Conservation (phyloP, 345 rosid species). For the Salix koriyanagi region DNA sequence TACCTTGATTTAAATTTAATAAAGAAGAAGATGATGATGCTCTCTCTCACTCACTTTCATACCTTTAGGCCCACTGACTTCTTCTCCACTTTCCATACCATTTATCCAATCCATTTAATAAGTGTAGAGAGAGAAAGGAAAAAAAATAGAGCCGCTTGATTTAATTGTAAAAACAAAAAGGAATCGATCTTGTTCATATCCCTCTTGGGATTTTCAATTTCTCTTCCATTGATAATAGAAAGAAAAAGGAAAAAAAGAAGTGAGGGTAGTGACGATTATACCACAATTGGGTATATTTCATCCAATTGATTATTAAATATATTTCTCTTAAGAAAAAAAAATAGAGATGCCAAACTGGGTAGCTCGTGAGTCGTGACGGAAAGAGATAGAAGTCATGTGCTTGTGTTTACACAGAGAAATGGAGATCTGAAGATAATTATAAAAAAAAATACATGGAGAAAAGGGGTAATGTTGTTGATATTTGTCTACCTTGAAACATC, state of each 20-base stretch:
- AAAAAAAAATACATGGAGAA: not conserved
- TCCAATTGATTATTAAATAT: conserved; percentile 16
- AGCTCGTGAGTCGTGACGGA: conserved; percentile 43
- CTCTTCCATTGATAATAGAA: conserved; percentile 29
- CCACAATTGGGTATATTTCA: conserved; percentile 43
- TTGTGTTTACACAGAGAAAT: conserved; percentile 19
- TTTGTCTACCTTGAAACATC: conserved; percentile 67
- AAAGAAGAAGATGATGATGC: conserved; percentile 1
- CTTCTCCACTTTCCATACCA: not conserved
- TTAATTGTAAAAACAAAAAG: not conserved
- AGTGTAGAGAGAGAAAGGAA: not conserved
- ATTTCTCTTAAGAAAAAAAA: not conserved
- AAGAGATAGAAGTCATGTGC: conserved; percentile 46
- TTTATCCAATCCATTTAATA: conserved; percentile 2
- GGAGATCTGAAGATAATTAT: conserved; percentile 3
- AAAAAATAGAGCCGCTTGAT: not conserved
- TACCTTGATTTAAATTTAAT: not conserved
- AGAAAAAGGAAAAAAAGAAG: not conserved
- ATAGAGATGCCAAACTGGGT: conserved; percentile 27
- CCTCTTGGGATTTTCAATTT: conserved; percentile 55
- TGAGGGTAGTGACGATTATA: not conserved
- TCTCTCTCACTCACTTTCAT: conserved; percentile 8
- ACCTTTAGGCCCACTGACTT: not conserved
- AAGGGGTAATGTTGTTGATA: not conserved
- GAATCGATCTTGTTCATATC: conserved; percentile 2